phyloP scores from a whole-genome alignment of 257 asterid species.

The Solanum phureja region DNA sequence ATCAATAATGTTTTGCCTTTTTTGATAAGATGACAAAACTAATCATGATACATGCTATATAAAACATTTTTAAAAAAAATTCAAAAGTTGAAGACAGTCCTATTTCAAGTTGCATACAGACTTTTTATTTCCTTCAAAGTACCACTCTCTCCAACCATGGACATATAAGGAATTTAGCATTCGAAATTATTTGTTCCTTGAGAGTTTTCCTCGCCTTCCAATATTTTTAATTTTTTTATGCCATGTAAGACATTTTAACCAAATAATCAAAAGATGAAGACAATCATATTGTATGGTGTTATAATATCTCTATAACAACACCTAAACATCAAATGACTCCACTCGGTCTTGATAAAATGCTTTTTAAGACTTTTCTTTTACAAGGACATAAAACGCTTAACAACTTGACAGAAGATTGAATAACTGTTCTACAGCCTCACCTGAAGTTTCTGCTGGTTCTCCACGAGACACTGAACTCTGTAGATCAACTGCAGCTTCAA shows the following conservation, averaged over 20 bases:
- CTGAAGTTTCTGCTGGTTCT: conserved; percentile 21
- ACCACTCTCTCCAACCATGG: neutral
- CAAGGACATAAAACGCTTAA: neutral
- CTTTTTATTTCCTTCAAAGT: neutral
- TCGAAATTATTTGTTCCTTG: neutral
- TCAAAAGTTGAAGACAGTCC: neutral
- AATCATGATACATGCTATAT: neutral
- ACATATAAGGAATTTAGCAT: neutral
- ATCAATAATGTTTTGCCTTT: neutral
- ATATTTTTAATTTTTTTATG: neutral
- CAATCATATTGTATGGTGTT: neutral
- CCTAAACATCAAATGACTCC: neutral
- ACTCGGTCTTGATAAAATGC: neutral
- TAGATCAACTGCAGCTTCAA: conserved; percentile 14
- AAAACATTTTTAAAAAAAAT: neutral
- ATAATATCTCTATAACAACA: neutral
- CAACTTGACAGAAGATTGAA: neutral
- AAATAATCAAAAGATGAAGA: neutral
- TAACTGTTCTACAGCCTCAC: conserved; percentile 2
- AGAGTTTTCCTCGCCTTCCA: neutral
- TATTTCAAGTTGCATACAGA: neutral
- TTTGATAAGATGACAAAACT: neutral
- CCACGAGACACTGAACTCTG: conserved; percentile 30
- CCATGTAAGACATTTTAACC: neutral
- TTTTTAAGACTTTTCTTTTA: neutral